Evolutionary conservation across 345 rosid genomes (phyloP), one percentile per base, ranked within the genome.

Genomic region (Carallia pectinifolia): DNA sequence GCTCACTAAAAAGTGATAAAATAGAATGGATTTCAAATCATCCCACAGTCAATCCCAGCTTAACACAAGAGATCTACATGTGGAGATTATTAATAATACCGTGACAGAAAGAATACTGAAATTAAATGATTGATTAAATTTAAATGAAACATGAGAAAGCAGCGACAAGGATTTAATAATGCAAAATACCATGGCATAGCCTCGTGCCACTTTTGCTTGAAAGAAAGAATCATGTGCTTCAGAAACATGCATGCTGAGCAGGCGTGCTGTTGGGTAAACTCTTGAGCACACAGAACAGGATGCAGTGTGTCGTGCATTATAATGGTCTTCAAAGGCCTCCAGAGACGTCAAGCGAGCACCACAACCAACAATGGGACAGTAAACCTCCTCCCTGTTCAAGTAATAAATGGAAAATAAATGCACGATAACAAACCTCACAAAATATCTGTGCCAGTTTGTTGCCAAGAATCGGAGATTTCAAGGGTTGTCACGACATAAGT

Each of bases 151-250:
- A 18, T 7, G 3, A 39, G 36, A 48, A 53, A 18, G 39, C 37
- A 34, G 37, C 9, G 16, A 8, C 29, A 72, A 19, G 23, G 2
- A 12, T 27, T 18, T 68, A 58, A 55, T 31, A 8, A 34, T 13
- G 18, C 23, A 58, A 12, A n/a, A 67, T 88, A 94, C 98, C 98
- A 91, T 76, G 69, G 87, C 81, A 77, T 86, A 86, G 19, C 98
- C 97, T 30, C 88, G 93, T 9, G 90, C 96, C 74, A 89, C 97
- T 86, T 94, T 94, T 15, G 98, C 96, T 71, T 94, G 89, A 67
- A 94, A 94, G 87, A 94, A 91, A 61, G 98, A 94, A 79, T 88
- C 97, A 15, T 94, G 98, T 13, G 90, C 83, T 87, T 94, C 98
- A 15, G 97, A 94, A 29, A 91, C 81, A 81, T 94, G 96, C 36